Conservation (phyloP, 805 yeast genomes). For the Yamadazyma olivae region DNA sequence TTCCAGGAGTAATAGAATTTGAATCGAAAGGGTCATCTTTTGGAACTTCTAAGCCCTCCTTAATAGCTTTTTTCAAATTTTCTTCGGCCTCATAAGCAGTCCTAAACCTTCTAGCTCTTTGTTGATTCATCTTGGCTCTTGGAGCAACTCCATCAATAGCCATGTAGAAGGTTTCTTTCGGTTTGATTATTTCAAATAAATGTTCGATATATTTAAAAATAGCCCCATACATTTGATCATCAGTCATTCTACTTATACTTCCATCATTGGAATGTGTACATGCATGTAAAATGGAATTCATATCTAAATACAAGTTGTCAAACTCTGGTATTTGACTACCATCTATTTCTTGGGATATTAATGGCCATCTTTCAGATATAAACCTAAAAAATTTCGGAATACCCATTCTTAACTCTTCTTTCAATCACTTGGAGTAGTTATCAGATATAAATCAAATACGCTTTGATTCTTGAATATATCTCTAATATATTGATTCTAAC, state of each 20-base stretch:
- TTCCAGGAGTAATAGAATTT: slow-evolving; percentile 94
- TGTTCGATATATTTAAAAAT: slow-evolving; percentile 95
- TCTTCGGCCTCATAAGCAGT: slow-evolving; percentile 91
- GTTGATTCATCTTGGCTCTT: slow-evolving; percentile 97
- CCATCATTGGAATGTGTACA: slow-evolving; percentile 86
- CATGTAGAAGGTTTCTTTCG: slow-evolving; percentile 85
- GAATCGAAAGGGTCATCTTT: slow-evolving; percentile 86
- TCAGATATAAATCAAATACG: no score
- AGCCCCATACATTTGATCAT: slow-evolving; percentile 89
- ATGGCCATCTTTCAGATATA: slow-evolving; percentile 98
- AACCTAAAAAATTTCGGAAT: slow-evolving; percentile 96
- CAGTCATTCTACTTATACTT: slow-evolving; percentile 64
- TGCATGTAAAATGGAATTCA: slow-evolving; percentile 93
- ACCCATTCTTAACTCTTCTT: slow-evolving; percentile 56
- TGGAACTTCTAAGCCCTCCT: slow-evolving; percentile 71
- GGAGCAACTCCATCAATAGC: slow-evolving; percentile 99
- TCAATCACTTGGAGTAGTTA: no score
- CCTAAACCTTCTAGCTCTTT: slow-evolving; percentile 91
- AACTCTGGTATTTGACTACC: slow-evolving; percentile 86
- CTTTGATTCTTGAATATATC: no score
- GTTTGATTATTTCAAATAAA: slow-evolving; percentile 81
- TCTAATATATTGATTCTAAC: no score
- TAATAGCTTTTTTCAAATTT: slow-evolving; percentile 67
- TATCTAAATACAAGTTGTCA: slow-evolving; percentile 91
- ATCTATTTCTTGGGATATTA: slow-evolving; percentile 76